Percentiles rank a stretch among this genome's conserved stretches.
These are phyloP conservation scores for Typha latifolia DNA, from an alignment of 176 grass and related monocot genomes.

Conservation along the genomic window DNA sequence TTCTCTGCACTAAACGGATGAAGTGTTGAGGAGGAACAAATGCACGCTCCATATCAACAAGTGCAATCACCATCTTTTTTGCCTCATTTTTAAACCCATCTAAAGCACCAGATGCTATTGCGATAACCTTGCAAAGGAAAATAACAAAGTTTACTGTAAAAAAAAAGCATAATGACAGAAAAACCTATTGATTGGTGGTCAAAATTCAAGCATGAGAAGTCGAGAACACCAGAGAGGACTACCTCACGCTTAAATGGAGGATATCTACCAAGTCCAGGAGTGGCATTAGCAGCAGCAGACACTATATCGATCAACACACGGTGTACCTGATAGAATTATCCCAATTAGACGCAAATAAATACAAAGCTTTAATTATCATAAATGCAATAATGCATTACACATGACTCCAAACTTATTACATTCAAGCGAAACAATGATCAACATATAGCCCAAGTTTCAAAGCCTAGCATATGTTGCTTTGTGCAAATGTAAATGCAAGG, in stretches of 20 bases:
- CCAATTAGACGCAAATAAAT: constrained; percentile 4
- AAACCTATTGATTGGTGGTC: neutral
- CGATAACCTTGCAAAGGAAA: constrained; percentile 49
- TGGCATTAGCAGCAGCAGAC: constrained; percentile 71
- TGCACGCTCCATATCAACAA: constrained; percentile 86
- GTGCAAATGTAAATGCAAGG: neutral
- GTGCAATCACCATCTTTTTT: constrained; percentile 66
- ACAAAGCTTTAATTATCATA: too few species aligned
- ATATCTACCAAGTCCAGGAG: constrained; percentile 75
- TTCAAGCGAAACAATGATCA: neutral
- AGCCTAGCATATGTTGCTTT: neutral
- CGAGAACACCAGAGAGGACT: constrained; percentile 15
- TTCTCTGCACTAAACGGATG: constrained; percentile 69
- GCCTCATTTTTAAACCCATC: constrained; percentile 71
- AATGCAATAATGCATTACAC: too few species aligned
- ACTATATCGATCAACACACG: constrained; percentile 72
- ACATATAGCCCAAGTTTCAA: neutral
- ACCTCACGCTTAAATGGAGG: constrained; percentile 77
- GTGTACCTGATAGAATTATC: constrained; percentile 41
- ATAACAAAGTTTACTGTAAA: constrained; percentile 15
- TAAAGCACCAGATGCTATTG: constrained; percentile 62
- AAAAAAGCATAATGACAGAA: constrained; percentile 5
- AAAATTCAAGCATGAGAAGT: neutral
- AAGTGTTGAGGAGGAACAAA: constrained; percentile 80
- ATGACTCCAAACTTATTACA: too few species aligned